Evolutionary conservation across 1,284 basidiomycete species (phyloP).

Genomic region (Rhodotorula sp.): DNA sequence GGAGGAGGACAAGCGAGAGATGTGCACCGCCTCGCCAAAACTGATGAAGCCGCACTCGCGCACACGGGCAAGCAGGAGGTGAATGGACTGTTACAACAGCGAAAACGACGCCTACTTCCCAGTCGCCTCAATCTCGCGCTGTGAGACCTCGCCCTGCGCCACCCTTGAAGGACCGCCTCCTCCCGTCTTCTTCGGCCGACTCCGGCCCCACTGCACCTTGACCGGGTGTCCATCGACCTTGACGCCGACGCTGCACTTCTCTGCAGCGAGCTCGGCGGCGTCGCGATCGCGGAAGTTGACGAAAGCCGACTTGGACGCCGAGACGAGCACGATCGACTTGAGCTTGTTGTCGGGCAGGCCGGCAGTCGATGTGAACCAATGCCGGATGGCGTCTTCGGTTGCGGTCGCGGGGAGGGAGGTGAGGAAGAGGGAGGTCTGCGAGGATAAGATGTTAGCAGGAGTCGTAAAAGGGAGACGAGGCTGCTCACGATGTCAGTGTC

Average conservation of each 20-base stretch:
- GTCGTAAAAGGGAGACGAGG: not conserved
- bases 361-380: slow-evolving; percentile 66
- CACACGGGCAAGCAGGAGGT: not conserved
- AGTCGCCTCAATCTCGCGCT: slow-evolving; percentile 28
- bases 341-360: slow-evolving; percentile 67
- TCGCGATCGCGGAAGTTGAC: slow-evolving; percentile 83
- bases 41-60: no score
- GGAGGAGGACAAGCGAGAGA: not conserved
- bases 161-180: not conserved
- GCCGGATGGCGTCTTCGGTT: slow-evolving; percentile 75
- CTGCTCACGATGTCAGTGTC: slow-evolving; percentile 73
- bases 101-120: slow-evolving; percentile 10
- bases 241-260: slow-evolving; percentile 80
- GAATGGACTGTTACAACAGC: not conserved
- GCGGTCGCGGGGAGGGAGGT: slow-evolving; percentile 73
- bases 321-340: slow-evolving; percentile 81
- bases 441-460: not conserved
- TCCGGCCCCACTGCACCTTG: slow-evolving; percentile 75
- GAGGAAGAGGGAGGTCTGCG: slow-evolving; percentile 85
- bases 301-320: slow-evolving; percentile 88
- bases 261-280: slow-evolving; percentile 79
- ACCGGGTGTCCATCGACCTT: slow-evolving; percentile 75
- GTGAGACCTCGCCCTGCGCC: slow-evolving; percentile 2
- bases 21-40: not conserved
- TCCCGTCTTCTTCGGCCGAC: slow-evolving; percentile 49